Conservation (phyloP, 768 basidiomycete species). For the Cubamyces lactineus region DNA sequence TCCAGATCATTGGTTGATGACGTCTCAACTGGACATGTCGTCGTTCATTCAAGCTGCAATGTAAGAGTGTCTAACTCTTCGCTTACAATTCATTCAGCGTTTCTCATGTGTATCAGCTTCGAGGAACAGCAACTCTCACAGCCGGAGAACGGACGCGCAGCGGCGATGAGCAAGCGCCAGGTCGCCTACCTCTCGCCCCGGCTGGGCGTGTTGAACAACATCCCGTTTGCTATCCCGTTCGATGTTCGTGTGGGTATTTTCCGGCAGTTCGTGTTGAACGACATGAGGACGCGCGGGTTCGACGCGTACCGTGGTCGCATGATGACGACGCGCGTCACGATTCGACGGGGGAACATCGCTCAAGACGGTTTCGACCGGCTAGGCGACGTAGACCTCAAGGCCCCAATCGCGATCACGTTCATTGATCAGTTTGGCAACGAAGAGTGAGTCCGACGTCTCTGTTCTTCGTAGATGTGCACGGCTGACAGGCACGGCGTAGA, state of each 20-base stretch:
- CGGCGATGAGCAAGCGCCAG: slow-evolving; percentile 62
- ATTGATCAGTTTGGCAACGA: slow-evolving; percentile 86
- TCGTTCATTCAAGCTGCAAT: slow-evolving; percentile 89
- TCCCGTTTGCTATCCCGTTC: slow-evolving; percentile 95
- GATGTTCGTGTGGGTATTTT: slow-evolving; percentile 89
- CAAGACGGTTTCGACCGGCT: slow-evolving; percentile 92
- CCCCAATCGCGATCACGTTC: slow-evolving; percentile 87
- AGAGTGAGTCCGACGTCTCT: slow-evolving; percentile 58
- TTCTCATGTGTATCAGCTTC: slow-evolving; percentile 42
- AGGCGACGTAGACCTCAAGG: slow-evolving; percentile 76
- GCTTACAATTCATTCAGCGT: neutral
- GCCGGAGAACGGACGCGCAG: slow-evolving; percentile 29
- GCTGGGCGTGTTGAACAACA: slow-evolving; percentile 90
- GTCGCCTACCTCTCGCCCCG: slow-evolving; percentile 79
- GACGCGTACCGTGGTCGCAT: slow-evolving; percentile 25
- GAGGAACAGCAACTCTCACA: slow-evolving; percentile 63
- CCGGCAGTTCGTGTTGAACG: slow-evolving; percentile 76
- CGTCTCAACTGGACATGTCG: slow-evolving; percentile 56
- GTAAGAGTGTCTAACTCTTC: slow-evolving; percentile 42
- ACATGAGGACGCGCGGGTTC: slow-evolving; percentile 40
- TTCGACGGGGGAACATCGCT: slow-evolving; percentile 78
- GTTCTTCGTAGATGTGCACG: too few relatives aligned
- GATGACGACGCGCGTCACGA: slow-evolving; percentile 46
- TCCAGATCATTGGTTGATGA: slow-evolving; percentile 82
- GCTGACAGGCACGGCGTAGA: slow-evolving; percentile 41